Conservation (phyloP, 73 alveolate species). For the Urostyla sp. region DNA sequence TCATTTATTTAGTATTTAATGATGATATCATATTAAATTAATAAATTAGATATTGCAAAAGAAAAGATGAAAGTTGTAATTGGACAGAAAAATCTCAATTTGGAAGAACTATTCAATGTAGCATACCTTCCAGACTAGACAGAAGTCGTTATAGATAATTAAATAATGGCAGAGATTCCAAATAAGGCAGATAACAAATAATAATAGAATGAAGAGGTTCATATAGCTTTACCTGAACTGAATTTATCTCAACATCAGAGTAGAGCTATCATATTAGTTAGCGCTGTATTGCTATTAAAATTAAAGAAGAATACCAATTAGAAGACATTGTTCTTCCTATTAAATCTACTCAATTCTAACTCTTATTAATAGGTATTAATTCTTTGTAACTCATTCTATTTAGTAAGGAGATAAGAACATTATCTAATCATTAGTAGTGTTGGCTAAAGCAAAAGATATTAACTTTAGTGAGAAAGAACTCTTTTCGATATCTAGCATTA, state of each 20-base stretch:
- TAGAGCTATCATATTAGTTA: constrained; percentile 56
- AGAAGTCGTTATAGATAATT: constrained; percentile 49
- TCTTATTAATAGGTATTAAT: too few species aligned
- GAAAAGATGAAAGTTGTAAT: constrained; percentile 39
- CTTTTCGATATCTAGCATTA: not conserved
- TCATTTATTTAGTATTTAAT: not conserved
- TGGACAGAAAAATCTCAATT: constrained; percentile 57
- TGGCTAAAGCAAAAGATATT: constrained; percentile 16
- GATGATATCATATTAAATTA: not conserved
- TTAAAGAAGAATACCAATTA: too few species aligned
- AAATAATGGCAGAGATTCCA: constrained; percentile 20
- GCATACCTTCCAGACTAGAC: constrained; percentile 31
- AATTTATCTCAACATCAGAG: constrained; percentile 21
- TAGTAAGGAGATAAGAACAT: constrained; percentile 6
- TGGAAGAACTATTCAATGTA: constrained; percentile 60
- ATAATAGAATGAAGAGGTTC: not conserved
- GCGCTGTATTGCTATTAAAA: constrained; percentile 37
- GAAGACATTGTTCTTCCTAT: too few species aligned
- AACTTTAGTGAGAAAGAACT: constrained; percentile 57
- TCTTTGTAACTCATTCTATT: too few species aligned
- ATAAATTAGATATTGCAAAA: not conserved
- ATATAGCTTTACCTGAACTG: not conserved
- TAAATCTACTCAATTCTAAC: too few species aligned
- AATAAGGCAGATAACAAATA: not conserved
- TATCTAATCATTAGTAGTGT: constrained; percentile 8